Evolutionary conservation across 2,329 filamentous ascomycete genomes (phyloP), one percentile per base, ranked within the genome.

Genomic region (Rutstroemia sp.): DNA sequence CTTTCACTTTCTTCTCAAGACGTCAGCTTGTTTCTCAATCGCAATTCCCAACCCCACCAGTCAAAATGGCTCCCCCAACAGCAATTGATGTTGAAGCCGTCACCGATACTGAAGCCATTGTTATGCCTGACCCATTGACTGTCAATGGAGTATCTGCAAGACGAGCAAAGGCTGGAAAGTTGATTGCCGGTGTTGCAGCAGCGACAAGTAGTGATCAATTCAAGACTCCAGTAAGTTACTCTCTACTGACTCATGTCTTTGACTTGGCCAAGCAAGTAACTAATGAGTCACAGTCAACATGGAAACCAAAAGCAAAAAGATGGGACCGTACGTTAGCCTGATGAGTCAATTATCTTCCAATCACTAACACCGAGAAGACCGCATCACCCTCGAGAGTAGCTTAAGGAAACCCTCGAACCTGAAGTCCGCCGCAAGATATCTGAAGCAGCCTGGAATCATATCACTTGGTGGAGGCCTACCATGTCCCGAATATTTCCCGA

Each of bases 401-500:
- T 70, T 78, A 19, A 76, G 83, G 51, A 71, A 82, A 70, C 84
- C 79, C 36, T 89, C 81, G 61, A 86, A 85, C n/a, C 76, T 97
- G 34, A 97, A 97, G 73, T 78, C 80, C 59, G 91, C 92, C 5
- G 92, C 92, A 46, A 81, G 80, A 56, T 87, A 85, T 69, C 80
- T 97, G 53, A 87, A 87, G 68, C 89, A 79, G 40, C 89, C 91
- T 0, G 91, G 76, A 68, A 74, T 96, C 58, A 94, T 99, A 68
- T 96, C 91, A 1, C 84, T 99, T 1, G 94, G 94, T 55, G 94
- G 94, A 51, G 94, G 94, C 3, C 76, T 99, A 19, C 94, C 94
- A 4, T 92, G 89, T 14, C 82, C 88, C 58, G 86, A 92, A 70
- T 89, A 95, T 73, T 99, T 99, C 68, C 94, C 94, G n/a, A 85